These are phyloP conservation scores for Ophiosphaerella herpotricha DNA, from an alignment of 2,329 filamentous ascomycete species.

Conservation along the genomic window DNA sequence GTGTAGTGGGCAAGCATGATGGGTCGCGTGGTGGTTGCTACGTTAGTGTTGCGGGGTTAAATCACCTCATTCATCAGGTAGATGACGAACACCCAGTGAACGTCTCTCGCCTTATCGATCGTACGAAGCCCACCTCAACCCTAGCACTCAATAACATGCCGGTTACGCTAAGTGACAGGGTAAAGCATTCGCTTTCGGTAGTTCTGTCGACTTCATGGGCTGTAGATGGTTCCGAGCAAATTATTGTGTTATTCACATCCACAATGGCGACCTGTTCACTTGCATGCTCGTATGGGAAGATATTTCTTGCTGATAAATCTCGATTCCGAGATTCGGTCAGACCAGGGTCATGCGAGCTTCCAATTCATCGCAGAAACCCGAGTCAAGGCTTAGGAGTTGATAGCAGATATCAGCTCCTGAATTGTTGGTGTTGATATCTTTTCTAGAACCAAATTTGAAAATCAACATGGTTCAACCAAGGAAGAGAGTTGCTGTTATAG, in stretches of 20 bases:
- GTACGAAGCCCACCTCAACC: conserved; percentile 1
- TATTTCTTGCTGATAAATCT: conserved; percentile 9
- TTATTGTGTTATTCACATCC: conserved; percentile 29
- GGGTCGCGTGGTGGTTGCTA: conserved; percentile 10
- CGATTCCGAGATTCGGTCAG: not conserved
- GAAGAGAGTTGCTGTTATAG: conserved; percentile 40
- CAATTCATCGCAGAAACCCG: not conserved
- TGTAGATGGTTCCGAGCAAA: not conserved
- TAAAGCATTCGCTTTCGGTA: too few relatives aligned
- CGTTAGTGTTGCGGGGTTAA: conserved; percentile 40
- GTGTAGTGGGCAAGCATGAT: not conserved
- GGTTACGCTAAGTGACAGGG: not conserved
- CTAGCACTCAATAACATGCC: not conserved
- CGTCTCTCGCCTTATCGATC: conserved; percentile 26
- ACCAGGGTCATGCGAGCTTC: not conserved
- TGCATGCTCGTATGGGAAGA: not conserved
- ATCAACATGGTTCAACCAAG: conserved; percentile 6
- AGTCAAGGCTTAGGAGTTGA: too few relatives aligned
- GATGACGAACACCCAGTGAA: conserved; percentile 38
- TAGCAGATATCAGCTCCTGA: too few relatives aligned
- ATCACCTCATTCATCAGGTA: conserved; percentile 40
- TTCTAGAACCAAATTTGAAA: not conserved
- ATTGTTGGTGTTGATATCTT: not conserved
- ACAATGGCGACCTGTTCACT: conserved; percentile 16
- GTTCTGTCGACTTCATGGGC: too few relatives aligned